Evolutionary conservation across 2,329 filamentous ascomycete genomes (phyloP).

Genomic region (Colletotrichum navitas): DNA sequence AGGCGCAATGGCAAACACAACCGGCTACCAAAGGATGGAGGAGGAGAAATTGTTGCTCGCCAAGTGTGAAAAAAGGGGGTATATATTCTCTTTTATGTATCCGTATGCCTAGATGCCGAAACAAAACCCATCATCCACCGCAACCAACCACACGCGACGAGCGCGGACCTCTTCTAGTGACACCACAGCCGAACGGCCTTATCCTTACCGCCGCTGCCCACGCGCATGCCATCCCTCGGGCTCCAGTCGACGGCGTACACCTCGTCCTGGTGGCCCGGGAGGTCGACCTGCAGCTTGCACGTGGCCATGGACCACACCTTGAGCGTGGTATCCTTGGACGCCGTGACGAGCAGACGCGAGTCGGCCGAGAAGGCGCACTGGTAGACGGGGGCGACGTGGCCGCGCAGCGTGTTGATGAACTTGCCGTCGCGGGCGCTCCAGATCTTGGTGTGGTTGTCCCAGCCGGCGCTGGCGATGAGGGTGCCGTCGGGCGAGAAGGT

Average conservation of each 20-base stretch:
- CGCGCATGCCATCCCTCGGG: slow-evolving; percentile 82
- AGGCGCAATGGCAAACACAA: too few relatives aligned
- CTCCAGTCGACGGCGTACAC: slow-evolving; percentile 97
- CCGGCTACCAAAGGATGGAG: neutral
- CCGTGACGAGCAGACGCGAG: slow-evolving; percentile 87
- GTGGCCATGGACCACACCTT: slow-evolving; percentile 95
- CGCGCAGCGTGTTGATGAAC: slow-evolving; percentile 88
- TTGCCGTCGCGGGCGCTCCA: slow-evolving; percentile 80
- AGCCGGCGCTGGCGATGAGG: slow-evolving; percentile 88
- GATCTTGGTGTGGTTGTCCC: slow-evolving; percentile 95
- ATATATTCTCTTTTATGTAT: slow-evolving; percentile 41
- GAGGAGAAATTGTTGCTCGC: too few relatives aligned
- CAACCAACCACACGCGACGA: neutral
- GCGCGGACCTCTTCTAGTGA: slow-evolving; percentile 57
- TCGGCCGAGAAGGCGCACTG: slow-evolving; percentile 94
- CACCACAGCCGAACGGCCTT: slow-evolving; percentile 80
- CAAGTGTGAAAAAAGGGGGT: slow-evolving; percentile 25
- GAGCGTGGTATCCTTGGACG: slow-evolving; percentile 90
- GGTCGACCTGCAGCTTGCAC: slow-evolving; percentile 82
- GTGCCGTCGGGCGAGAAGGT: slow-evolving; percentile 92
- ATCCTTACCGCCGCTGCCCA: slow-evolving; percentile 93
- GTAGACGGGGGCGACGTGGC: slow-evolving; percentile 91
- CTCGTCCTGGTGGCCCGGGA: slow-evolving; percentile 92
- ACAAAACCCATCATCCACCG: slow-evolving; percentile 21
- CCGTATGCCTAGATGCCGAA: slow-evolving; percentile 30